Conservation (phyloP, 164 flowering plant species). For the Chimonanthus salicifolius region DNA sequence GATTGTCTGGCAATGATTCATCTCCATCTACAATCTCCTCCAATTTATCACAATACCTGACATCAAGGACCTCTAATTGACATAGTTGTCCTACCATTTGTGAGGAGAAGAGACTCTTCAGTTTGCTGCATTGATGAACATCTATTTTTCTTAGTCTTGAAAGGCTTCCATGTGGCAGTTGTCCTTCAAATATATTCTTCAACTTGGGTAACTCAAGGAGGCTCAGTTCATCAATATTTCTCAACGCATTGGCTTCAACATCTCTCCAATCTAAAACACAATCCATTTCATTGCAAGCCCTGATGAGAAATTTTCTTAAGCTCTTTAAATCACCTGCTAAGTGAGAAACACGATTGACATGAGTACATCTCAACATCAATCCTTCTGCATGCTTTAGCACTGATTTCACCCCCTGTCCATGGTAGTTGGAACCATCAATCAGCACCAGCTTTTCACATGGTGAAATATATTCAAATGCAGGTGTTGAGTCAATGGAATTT, state of each 20-base stretch:
- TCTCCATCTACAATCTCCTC: not conserved
- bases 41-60: conserved; percentile 5
- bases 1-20: not conserved
- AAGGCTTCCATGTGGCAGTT: not conserved
- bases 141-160: not conserved
- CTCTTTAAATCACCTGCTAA: not conserved
- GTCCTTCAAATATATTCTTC: not conserved
- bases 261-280: not conserved
- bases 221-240: not conserved
- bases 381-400: not conserved
- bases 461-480: not conserved
- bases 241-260: not conserved
- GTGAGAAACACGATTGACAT: not conserved
- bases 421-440: not conserved
- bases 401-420: not conserved
- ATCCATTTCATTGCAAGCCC: not conserved
- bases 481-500: not conserved
- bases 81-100: not conserved
- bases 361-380: not conserved
- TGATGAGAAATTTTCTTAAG: conserved; percentile 2
- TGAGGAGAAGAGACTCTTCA: conserved; percentile 6
- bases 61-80: not conserved
- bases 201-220: not conserved
- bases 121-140: not conserved
- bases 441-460: not conserved